Conservation (phyloP, 148 eudicot species). For the Cornus kousa region DNA sequence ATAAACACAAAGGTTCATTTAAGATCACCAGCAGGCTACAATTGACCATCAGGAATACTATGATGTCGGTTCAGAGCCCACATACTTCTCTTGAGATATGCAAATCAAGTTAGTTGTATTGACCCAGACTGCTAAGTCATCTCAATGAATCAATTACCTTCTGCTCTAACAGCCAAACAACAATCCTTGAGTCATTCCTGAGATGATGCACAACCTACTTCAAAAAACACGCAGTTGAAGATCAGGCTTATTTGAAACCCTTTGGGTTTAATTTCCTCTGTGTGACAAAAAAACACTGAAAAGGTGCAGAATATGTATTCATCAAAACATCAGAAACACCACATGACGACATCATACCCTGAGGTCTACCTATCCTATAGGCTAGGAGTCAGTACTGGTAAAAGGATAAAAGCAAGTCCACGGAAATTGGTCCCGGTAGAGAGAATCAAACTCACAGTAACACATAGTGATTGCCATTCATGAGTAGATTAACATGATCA, state of each 20-base stretch:
- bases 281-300: neutral
- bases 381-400: neutral
- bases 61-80: neutral
- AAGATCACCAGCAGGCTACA: neutral
- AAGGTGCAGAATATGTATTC: neutral
- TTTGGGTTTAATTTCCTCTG: neutral
- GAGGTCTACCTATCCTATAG: neutral
- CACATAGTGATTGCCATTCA: neutral
- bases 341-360: neutral
- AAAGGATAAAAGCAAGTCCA: neutral
- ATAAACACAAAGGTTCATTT: neutral
- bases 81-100: neutral
- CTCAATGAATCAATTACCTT: neutral
- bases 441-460: neutral
- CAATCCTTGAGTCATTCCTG: neutral
- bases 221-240: neutral
- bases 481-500: neutral
- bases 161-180: neutral
- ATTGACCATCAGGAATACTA: neutral
- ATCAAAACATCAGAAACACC: neutral
- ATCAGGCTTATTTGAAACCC: neutral
- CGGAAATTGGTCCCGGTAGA: neutral
- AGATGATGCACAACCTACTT: neutral
- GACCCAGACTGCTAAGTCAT: slow-evolving; percentile 3
- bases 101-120: neutral